These are phyloP conservation scores for Nitzschia putrida DNA, from an alignment of 108 stramenopile genomes.

Conservation along the genomic window DNA sequence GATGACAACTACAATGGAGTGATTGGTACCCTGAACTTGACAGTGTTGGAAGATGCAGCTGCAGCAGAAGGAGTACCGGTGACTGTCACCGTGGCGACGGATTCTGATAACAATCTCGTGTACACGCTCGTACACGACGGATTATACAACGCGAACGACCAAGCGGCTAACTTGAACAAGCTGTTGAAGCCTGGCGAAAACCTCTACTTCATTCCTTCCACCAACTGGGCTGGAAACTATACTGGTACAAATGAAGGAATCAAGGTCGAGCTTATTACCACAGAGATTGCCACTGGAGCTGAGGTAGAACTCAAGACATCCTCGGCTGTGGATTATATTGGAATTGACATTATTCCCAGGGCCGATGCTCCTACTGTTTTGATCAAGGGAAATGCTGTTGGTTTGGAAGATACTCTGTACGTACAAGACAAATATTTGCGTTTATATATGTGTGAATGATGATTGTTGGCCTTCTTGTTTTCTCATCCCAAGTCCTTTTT, in stretches of 20 bases:
- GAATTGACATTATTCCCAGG: conserved; percentile 1
- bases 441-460: background rate
- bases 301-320: background rate
- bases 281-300: background rate
- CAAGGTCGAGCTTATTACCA: conserved; percentile 4
- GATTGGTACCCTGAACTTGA: conserved; percentile 3
- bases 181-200: background rate
- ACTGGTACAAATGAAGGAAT: background rate
- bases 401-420: conserved; percentile 7
- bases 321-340: background rate
- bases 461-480: background rate
- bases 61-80: background rate
- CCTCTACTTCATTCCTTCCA: background rate
- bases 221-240: conserved; percentile 10
- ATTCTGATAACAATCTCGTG: no score
- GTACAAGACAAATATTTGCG: background rate
- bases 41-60: background rate
- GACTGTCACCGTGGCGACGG: background rate
- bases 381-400: conserved; percentile 18
- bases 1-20: background rate
- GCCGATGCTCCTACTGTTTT: background rate
- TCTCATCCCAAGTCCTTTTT: background rate
- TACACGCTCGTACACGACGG: background rate
- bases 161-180: background rate
- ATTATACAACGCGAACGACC: conserved; percentile 1